Percentiles rank a stretch among this genome's conserved stretches.
Evolutionary conservation across 306 rosid species (phyloP).

Genomic region (Boehmeria nivea): DNA sequence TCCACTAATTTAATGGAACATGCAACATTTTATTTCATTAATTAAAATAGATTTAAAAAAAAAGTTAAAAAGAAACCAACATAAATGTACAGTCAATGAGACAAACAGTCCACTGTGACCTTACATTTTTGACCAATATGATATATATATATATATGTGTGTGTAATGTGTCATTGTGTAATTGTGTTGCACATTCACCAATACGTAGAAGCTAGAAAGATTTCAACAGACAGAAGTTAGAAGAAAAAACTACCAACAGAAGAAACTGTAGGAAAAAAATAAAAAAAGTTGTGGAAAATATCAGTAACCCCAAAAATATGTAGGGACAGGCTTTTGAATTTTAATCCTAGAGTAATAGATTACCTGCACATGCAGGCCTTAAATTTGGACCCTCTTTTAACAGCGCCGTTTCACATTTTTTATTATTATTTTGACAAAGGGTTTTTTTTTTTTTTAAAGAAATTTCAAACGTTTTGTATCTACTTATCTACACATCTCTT

Average conservation of each 20-base stretch:
- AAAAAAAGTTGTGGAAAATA: constrained; percentile 1
- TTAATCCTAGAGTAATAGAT: constrained; percentile 2
- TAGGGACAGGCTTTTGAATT: constrained; percentile 11
- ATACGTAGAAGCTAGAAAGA: constrained; percentile 6
- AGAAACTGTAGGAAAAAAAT: background rate
- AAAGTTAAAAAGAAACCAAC: background rate
- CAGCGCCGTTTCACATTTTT: background rate
- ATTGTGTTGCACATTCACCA: background rate
- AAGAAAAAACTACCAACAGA: constrained; percentile 10
- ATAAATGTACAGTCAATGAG: constrained; percentile 7
- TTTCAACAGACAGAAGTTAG: background rate
- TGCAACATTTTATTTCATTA: background rate
- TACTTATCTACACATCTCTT: background rate
- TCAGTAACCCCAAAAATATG: constrained; percentile 1
- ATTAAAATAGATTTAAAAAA: background rate
- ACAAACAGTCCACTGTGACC: constrained; percentile 3
- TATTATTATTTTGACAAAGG: background rate
- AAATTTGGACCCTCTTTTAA: background rate
- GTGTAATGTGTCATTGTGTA: background rate
- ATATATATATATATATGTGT: background rate
- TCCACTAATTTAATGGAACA: constrained; percentile 10
- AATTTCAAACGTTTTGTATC: background rate
- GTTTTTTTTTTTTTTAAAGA: background rate
- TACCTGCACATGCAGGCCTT: constrained; percentile 8
- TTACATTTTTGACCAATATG: constrained; percentile 11